Evolutionary conservation across 2,329 filamentous ascomycete species (phyloP).

Genomic region (Calonectria pseudoreteaudii): DNA sequence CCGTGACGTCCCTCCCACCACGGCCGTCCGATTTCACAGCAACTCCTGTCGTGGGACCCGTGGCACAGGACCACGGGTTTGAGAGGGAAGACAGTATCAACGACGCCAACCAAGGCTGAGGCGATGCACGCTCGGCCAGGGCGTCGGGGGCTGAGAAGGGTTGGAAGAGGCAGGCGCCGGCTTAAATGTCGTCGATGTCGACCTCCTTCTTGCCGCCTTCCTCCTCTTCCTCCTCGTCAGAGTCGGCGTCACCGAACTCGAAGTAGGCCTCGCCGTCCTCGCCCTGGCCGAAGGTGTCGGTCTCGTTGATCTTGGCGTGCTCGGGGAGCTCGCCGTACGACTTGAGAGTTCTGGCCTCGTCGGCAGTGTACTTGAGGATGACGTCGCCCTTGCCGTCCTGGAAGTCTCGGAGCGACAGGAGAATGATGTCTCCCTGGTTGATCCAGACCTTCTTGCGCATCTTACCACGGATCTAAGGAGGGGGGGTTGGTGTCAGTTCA

Average conservation of each 20-base stretch:
- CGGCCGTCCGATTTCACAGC: constrained; percentile 54
- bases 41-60: constrained; percentile 61
- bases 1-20: constrained; percentile 74
- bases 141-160: constrained; percentile 37
- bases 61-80: constrained; percentile 50
- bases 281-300: constrained; percentile 91
- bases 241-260: constrained; percentile 96
- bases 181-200: constrained; percentile 95
- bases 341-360: constrained; percentile 95
- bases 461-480: constrained; percentile 77
- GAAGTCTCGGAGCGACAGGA: constrained; percentile 89
- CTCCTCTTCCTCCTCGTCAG: constrained; percentile 66
- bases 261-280: constrained; percentile 97
- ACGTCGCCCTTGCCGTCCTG: constrained; percentile 97
- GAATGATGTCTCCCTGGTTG: constrained; percentile 96
- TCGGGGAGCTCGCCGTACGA: constrained; percentile 98
- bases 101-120: constrained; percentile 28
- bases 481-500: constrained; percentile 69
- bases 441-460: constrained; percentile 99
- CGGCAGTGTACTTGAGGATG: constrained; percentile 94
- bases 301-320: constrained; percentile 99
- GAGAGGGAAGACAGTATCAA: constrained; percentile 75
- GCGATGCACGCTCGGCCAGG: constrained; percentile 12
- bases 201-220: constrained; percentile 79
- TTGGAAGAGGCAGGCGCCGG: not conserved